Conservation (phyloP, 805 yeast species). For the Zygoascus bituminiphila region DNA sequence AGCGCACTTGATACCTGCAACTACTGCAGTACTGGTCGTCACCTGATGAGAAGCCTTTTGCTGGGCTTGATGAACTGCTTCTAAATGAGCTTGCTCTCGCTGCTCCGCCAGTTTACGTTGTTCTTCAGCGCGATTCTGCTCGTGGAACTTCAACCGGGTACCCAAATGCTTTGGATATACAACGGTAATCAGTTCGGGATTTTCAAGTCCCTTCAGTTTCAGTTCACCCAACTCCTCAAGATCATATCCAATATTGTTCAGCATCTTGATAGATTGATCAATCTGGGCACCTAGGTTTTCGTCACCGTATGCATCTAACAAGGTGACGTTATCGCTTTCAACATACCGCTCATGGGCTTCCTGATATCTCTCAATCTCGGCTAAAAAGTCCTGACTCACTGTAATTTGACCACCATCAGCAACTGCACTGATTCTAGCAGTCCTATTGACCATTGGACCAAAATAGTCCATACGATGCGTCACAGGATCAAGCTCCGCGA, state of each 20-base stretch:
- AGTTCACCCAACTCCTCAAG: constrained; percentile 71
- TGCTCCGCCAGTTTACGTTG: constrained; percentile 1
- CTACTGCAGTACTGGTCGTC: constrained; percentile 1
- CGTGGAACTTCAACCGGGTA: constrained; percentile 11
- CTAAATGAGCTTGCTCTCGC: neutral
- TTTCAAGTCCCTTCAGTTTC: constrained; percentile 88
- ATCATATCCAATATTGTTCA: constrained; percentile 63
- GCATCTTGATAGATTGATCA: constrained; percentile 54
- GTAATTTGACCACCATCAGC: constrained; percentile 99
- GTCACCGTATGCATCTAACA: constrained; percentile 37
- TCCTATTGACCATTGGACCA: constrained; percentile 96
- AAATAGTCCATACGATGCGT: constrained; percentile 97
- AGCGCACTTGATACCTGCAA: constrained; percentile 3
- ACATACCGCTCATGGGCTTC: constrained; percentile 28
- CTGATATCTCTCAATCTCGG: constrained; percentile 48
- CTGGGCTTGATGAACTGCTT: neutral
- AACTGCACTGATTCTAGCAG: constrained; percentile 85
- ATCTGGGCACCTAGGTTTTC: constrained; percentile 45
- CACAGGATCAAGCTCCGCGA: constrained; percentile 87
- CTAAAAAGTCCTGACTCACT: constrained; percentile 70
- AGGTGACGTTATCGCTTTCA: constrained; percentile 19
- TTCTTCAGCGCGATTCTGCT: constrained; percentile 13
- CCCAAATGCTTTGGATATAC: constrained; percentile 50
- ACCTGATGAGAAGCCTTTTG: neutral
- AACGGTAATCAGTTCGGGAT: constrained; percentile 78